Conservation (phyloP, 148 eudicot species). For the Drosera capensis region DNA sequence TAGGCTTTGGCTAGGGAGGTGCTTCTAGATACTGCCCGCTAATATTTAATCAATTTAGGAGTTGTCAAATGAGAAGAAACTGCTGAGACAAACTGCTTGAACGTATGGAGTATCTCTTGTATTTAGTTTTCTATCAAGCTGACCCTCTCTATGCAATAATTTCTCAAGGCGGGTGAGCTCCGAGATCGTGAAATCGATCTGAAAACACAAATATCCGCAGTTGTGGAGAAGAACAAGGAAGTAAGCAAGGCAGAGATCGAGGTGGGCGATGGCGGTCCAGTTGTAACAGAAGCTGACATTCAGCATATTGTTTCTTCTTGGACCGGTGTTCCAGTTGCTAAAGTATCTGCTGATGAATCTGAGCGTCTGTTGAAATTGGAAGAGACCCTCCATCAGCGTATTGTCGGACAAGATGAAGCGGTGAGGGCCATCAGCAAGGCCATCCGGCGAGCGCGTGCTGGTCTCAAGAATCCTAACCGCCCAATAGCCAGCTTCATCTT, state of each 20-base stretch:
- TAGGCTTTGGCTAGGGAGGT: too few species aligned
- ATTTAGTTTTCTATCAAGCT: not conserved
- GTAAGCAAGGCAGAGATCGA: constrained; percentile 33
- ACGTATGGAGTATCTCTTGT: too few species aligned
- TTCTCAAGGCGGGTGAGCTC: constrained; percentile 22
- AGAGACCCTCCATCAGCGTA: constrained; percentile 23
- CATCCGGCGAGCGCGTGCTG: constrained; percentile 37
- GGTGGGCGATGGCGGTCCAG: constrained; percentile 13
- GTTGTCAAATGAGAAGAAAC: too few species aligned
- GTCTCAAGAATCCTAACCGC: constrained; percentile 26
- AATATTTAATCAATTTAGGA: too few species aligned
- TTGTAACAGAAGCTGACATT: constrained; percentile 27
- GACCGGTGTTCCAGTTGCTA: constrained; percentile 33
- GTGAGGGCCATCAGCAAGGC: constrained; percentile 42
- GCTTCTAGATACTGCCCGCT: too few species aligned
- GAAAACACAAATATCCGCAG: constrained; percentile 17
- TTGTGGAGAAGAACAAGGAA: constrained; percentile 23
- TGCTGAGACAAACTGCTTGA: too few species aligned
- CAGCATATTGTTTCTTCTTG: constrained; percentile 27
- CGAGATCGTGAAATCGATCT: constrained; percentile 29
- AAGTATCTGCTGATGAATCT: constrained; percentile 25
- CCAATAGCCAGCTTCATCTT: constrained; percentile 50
- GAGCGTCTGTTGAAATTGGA: constrained; percentile 29
- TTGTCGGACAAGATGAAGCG: constrained; percentile 47
- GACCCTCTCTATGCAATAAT: not conserved